Percentiles rank a stretch among this genome's conserved stretches.
These are phyloP conservation scores for Carex kokanica DNA, from an alignment of 176 grass and related monocot species.

Conservation along the genomic window DNA sequence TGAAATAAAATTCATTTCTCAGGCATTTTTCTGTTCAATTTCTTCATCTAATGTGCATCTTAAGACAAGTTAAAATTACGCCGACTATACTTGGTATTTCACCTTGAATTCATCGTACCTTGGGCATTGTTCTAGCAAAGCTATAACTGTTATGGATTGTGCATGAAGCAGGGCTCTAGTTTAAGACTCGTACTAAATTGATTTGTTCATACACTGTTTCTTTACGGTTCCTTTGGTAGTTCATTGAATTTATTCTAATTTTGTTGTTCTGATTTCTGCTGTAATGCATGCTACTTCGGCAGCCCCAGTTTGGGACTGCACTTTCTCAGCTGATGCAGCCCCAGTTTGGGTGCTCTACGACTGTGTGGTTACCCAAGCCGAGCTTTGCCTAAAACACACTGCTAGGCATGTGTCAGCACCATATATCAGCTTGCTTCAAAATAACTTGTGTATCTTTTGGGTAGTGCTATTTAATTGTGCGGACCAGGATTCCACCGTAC, in stretches of 20 bases:
- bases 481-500: too few species aligned
- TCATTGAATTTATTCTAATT: background rate
- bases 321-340: background rate
- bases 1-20: background rate
- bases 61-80: background rate
- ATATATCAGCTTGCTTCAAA: background rate
- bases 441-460: background rate
- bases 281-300: background rate
- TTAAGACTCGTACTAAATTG: background rate
- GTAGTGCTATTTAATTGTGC: too few species aligned
- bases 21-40: background rate
- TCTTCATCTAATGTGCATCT: background rate
- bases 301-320: background rate
- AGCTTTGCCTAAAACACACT: background rate
- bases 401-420: background rate
- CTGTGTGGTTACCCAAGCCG: background rate
- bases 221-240: background rate
- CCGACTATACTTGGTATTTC: background rate
- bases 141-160: background rate
- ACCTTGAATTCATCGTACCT: background rate
- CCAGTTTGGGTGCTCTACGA: background rate
- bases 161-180: background rate
- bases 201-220: background rate
- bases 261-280: background rate
- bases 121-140: background rate